Evolutionary conservation across 345 rosid genomes (phyloP).

Genomic region (Camelina hispida): DNA sequence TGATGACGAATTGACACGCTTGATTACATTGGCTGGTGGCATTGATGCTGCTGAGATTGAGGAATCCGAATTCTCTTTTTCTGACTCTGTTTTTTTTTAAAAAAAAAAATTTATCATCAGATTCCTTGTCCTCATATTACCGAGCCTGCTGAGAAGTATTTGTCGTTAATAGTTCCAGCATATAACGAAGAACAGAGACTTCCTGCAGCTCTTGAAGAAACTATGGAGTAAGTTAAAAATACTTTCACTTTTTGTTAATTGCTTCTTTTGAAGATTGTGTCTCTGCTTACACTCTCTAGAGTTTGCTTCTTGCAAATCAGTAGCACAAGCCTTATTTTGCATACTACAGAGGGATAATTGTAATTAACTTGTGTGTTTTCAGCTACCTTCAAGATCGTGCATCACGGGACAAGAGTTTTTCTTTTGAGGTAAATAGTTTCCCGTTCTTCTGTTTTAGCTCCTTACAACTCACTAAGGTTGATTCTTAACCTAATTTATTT

Average conservation of each 20-base stretch:
- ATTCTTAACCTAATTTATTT: not conserved
- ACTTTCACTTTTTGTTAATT: not conserved
- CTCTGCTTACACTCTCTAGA: slow-evolving; percentile 10
- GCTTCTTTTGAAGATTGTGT: not conserved
- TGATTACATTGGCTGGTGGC: not conserved
- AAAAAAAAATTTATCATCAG: slow-evolving; percentile 56
- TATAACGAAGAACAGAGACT: slow-evolving; percentile 91
- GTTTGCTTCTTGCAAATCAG: slow-evolving; percentile 21
- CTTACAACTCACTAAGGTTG: not conserved
- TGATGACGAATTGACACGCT: not conserved
- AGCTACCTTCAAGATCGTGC: slow-evolving; percentile 89
- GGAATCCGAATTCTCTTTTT: not conserved
- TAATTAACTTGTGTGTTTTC: slow-evolving; percentile 43
- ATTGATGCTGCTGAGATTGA: slow-evolving; percentile 3
- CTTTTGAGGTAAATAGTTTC: slow-evolving; percentile 75
- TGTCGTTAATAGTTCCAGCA: slow-evolving; percentile 89
- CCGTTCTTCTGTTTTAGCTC: not conserved
- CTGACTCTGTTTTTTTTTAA: not conserved
- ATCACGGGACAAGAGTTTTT: slow-evolving; percentile 76
- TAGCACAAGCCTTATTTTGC: not conserved
- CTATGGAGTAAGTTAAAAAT: slow-evolving; percentile 67
- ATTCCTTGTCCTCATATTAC: slow-evolving; percentile 65
- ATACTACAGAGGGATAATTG: slow-evolving; percentile 12
- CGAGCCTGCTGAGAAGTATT: slow-evolving; percentile 83
- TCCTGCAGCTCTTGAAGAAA: slow-evolving; percentile 87